Conservation (phyloP, 768 basidiomycete species). For the Serendipita sp. region DNA sequence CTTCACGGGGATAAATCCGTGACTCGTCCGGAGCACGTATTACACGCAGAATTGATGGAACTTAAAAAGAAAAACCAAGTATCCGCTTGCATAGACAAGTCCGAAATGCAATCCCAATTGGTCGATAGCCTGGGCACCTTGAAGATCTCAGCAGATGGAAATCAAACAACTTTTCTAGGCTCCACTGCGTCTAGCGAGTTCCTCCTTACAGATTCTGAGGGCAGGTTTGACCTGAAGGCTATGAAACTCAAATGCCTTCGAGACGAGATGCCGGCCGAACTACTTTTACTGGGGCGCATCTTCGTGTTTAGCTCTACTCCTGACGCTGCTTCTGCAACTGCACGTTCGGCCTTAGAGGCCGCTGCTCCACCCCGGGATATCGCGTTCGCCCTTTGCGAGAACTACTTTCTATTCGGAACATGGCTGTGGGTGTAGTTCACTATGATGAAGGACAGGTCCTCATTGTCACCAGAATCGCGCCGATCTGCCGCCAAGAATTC, state of each 20-base stretch:
- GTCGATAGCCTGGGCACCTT: neutral
- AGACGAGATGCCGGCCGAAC: neutral
- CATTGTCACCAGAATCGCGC: neutral
- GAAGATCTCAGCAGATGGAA: neutral
- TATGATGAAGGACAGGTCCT: neutral
- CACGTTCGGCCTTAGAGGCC: neutral
- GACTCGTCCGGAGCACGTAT: neutral
- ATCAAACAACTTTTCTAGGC: neutral
- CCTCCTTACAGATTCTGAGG: neutral
- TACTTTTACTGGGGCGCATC: neutral
- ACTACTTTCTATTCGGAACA: neutral
- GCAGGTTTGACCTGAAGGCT: neutral
- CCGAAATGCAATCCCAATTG: neutral
- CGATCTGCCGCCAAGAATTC: neutral
- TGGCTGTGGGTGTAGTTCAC: neutral
- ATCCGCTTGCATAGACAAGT: conserved; percentile 1
- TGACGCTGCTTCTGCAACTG: neutral
- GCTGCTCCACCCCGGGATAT: neutral
- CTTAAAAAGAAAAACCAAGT: conserved; percentile 4
- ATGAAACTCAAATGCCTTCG: neutral
- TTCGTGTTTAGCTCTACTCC: neutral
- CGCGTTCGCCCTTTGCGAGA: neutral
- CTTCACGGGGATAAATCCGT: conserved; percentile 1
- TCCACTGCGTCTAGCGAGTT: conserved; percentile 2
- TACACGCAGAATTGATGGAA: conserved; percentile 4